Base-by-base conservation (phyloP, 768 basidiomycete species). In the Russula abietina region DNA sequence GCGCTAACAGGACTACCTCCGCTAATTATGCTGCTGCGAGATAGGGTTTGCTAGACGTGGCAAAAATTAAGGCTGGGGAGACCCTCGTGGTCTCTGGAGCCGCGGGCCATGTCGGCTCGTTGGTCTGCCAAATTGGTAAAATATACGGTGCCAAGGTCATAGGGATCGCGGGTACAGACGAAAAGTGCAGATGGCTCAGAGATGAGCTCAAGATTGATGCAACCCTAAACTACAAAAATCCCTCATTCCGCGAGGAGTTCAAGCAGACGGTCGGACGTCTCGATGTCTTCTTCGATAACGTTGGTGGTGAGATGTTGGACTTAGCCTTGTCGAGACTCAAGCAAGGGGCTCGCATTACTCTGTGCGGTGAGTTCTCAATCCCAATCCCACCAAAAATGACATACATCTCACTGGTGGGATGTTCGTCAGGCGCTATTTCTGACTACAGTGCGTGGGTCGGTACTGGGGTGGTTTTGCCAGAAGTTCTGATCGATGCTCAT, bases 81-180 rank as follows among this genome's bases (percentile, higher is more conserved):
- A 90, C 83, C 0, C 82, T 96, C 55, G 81, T 98, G 33, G 88
- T 88, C n/a, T 92, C 91, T 1, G 95, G 92, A n/a, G 95, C 95
- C 2, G 95, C 96, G 11, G 95, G 94, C 12, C 86, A 93, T 2
- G 90, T 91, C 9, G 92, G 93, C 22, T 81, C 85, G 10, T 72
- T 91, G 60, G 89, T 80, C 16, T 93, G 92, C 73, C 93, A 94
- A 68, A 79, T 94, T n/a, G 93, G 89, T 52, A 92, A 92, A 73
- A 78, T 83, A 32, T 76, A 79, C 16, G 92, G 88, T 62, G 90
- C 89, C 45, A 87, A 82, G 60, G 94, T 98, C 52, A 84, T 91
- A 65, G 96, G 85, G 14, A 90, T 98, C 69, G 93, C 93, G 0
- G 94, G 96, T 24, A 83, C 84, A 0, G 70, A 78, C 6, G 91